A percentile compares a stretch with the other conserved stretches of the same genome.
Conservation (phyloP, 306 rosid species). For the Cucumis cinereus region DNA sequence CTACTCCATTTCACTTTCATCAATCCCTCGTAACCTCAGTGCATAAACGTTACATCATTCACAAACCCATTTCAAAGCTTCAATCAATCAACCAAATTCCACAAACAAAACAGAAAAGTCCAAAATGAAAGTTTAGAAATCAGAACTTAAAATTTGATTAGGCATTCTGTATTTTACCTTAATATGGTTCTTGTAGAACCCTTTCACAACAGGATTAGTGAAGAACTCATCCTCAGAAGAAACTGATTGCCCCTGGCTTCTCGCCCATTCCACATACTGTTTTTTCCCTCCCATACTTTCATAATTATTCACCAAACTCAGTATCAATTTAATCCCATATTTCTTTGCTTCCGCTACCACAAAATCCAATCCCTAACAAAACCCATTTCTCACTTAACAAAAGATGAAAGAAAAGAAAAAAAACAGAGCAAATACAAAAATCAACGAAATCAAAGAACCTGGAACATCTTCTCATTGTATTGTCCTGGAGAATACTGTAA, state of each 20-base stretch:
- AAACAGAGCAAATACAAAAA: not conserved
- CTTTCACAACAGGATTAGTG: constrained; percentile 51
- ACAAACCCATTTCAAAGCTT: not conserved
- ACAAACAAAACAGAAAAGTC: not conserved
- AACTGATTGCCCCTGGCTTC: constrained; percentile 55
- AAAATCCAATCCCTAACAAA: constrained; percentile 63
- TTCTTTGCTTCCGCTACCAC: constrained; percentile 54
- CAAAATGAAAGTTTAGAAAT: not conserved
- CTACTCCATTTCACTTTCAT: not conserved
- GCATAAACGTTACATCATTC: not conserved
- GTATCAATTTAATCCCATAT: constrained; percentile 57
- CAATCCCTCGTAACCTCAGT: not conserved
- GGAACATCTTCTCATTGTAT: constrained; percentile 64
- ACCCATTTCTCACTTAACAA: not conserved
- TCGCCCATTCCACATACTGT: constrained; percentile 91
- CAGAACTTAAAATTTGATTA: not conserved
- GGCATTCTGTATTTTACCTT: constrained; percentile 23
- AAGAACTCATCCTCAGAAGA: constrained; percentile 75
- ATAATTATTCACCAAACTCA: constrained; percentile 84
- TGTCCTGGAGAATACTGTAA: constrained; percentile 78
- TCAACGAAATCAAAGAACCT: constrained; percentile 22
- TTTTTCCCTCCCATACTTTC: constrained; percentile 70
- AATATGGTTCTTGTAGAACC: constrained; percentile 71
- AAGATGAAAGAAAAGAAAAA: not conserved
- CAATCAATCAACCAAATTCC: not conserved